These are phyloP conservation scores for Russula foetens DNA, from an alignment of 768 basidiomycete genomes.

Conservation along the genomic window DNA sequence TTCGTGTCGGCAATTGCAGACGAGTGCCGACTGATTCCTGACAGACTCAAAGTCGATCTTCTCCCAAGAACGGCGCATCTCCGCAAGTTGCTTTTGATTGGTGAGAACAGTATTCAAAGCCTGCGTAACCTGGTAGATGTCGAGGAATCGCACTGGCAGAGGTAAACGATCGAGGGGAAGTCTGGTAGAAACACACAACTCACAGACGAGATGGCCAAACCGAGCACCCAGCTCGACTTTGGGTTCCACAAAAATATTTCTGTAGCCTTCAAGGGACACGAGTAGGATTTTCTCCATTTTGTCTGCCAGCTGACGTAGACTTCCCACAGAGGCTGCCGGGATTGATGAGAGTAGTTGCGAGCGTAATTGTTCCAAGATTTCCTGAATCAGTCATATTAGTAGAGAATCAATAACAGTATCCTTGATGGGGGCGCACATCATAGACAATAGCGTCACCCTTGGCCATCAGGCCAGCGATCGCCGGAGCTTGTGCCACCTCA, in stretches of 20 bases:
- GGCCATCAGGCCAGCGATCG: constrained; percentile 81
- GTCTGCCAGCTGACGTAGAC: constrained; percentile 72
- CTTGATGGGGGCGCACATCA: constrained; percentile 52
- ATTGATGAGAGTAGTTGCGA: constrained; percentile 80
- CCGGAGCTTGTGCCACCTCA: constrained; percentile 85
- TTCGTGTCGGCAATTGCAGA: constrained; percentile 89
- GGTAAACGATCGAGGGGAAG: constrained; percentile 16
- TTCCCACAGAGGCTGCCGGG: constrained; percentile 54
- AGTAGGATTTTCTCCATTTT: constrained; percentile 90
- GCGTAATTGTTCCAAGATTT: constrained; percentile 80
- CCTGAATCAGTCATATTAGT: constrained; percentile 37
- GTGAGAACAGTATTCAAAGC: constrained; percentile 83
- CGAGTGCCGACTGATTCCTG: constrained; percentile 85
- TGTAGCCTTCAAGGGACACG: constrained; percentile 72
- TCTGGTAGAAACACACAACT: constrained; percentile 29
- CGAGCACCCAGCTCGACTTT: constrained; percentile 88
- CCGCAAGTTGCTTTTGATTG: constrained; percentile 74
- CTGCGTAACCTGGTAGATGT: constrained; percentile 88
- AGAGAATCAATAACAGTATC: neutral
- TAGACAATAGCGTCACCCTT: constrained; percentile 87
- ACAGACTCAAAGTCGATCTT: constrained; percentile 89
- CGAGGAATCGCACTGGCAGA: constrained; percentile 72
- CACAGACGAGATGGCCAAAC: constrained; percentile 84
- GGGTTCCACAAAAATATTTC: constrained; percentile 84
- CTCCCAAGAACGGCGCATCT: constrained; percentile 84